A percentile compares a stretch with the other conserved stretches of the same genome.
Evolutionary conservation across 805 yeast species (phyloP).

Genomic region (Zygotorulaspora chibaensis): DNA sequence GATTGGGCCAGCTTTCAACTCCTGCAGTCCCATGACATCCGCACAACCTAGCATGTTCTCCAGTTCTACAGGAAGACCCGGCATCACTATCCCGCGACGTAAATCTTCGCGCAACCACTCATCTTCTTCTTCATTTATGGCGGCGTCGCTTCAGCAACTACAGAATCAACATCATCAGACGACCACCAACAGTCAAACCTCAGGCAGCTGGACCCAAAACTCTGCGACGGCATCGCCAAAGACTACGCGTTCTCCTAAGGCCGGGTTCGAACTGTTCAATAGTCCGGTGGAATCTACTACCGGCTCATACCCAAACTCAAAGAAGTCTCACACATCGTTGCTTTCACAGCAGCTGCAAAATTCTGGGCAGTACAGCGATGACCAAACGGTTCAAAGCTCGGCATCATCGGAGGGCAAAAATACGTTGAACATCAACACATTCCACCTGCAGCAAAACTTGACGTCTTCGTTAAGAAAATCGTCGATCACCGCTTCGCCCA

Average conservation of each 20-base stretch:
- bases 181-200: constrained; percentile 14
- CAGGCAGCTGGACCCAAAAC: constrained; percentile 20
- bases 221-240: constrained; percentile 16
- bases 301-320: constrained; percentile 15
- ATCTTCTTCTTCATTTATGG: constrained; percentile 30
- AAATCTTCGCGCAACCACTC: constrained; percentile 30
- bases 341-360: constrained; percentile 35
- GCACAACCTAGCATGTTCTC: constrained; percentile 22
- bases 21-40: constrained; percentile 18
- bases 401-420: background rate
- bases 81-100: constrained; percentile 29
- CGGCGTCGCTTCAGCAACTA: constrained; percentile 28
- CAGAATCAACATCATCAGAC: constrained; percentile 9
- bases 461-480: constrained; percentile 11
- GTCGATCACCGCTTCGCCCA: constrained; percentile 23
- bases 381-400: background rate
- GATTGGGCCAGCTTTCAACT: constrained; percentile 7
- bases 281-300: constrained; percentile 16
- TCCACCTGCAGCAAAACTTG: constrained; percentile 4
- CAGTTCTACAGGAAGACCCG: constrained; percentile 25
- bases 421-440: background rate
- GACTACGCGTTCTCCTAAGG: constrained; percentile 17
- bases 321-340: constrained; percentile 31
- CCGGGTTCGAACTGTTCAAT: constrained; percentile 20
- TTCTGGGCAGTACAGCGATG: constrained; percentile 10